Base-by-base conservation (phyloP, 1,139 yeast species). In the Debaryomyces fabryi region DNA sequence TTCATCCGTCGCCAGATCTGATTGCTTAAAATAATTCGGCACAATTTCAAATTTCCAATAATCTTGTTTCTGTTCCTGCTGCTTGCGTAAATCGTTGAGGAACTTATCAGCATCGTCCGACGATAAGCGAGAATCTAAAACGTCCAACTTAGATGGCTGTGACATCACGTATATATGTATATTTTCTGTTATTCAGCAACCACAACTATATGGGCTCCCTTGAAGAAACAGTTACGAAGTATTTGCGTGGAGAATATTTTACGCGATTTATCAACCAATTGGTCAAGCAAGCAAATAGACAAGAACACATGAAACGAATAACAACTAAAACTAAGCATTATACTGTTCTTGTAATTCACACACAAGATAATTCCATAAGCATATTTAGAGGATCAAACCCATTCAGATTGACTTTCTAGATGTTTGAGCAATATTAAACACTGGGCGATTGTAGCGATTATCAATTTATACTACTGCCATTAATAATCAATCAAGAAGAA, bases 11-110 rank as follows among this genome's bases (percentile, higher is more conserved):
- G 58, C 67, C 1, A 56, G 42, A 20, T 59, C 53, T 36, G 78
- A 70, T 54, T 76, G 81, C 55, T 69, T 62, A 62, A 76, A 76
- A 35, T 62, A 55, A 12, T 61, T 64, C 0, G 74, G 74, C 3
- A 74, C 76, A 8, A 67, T 58, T 43, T 69, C 72, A 49, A 74
- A 76, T 27, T 52, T 55, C 80, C 79, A 76, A 39, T 54, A 55
- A 33, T 35, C 43, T 9, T 48, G 35, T 5, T 45, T 27, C 39
- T 56, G 49, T 30, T 53, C 57, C 39, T 57, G 46, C 9, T 29
- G 39, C n/a, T 29, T 43, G 0, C 24, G 37, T 23, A 66, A 47
- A 24, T 51, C 49, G 9, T 39, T 15, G 10, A 50, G 36, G 45
- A 64, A 67, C 6, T 55, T 59, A 5, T 46, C 49, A 9, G 52